Conservation (phyloP, 345 rosid genomes). For the Balakata baccata region DNA sequence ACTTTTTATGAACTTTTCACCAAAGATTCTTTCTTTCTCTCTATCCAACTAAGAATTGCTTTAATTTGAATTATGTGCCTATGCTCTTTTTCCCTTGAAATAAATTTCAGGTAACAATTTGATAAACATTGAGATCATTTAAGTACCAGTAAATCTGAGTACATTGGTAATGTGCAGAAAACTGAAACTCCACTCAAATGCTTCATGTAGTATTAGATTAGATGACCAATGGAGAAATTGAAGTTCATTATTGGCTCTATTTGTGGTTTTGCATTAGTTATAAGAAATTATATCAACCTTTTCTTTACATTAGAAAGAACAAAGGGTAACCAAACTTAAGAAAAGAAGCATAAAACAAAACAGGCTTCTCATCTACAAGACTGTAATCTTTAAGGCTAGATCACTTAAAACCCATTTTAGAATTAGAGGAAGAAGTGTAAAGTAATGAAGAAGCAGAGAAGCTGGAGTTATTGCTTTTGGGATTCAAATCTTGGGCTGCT, state of each 20-base stretch:
- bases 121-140: no score
- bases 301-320: constrained; percentile 32
- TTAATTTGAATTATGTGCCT: neutral
- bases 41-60: constrained; percentile 9
- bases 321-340: constrained; percentile 7
- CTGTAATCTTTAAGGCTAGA: neutral
- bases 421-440: constrained; percentile 54
- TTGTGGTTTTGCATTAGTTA: constrained; percentile 20
- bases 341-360: constrained; percentile 14
- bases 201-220: no score
- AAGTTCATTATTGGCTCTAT: constrained; percentile 4
- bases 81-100: no score
- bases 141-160: no score
- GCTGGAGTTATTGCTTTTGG: constrained; percentile 66
- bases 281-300: constrained; percentile 21
- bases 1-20: constrained; percentile 22
- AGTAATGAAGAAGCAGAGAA: constrained; percentile 84
- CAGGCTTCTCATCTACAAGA: constrained; percentile 23
- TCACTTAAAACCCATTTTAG: constrained; percentile 35
- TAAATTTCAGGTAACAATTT: no score
- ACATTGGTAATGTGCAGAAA: no score
- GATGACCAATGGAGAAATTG: neutral
- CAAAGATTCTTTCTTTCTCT: constrained; percentile 12
- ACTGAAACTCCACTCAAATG: no score
- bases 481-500: constrained; percentile 30